A percentile compares a stretch with the other conserved stretches of the same genome.
Conservation (phyloP, 2,329 filamentous ascomycete genomes). For the Purpureocillium lavendulum region DNA sequence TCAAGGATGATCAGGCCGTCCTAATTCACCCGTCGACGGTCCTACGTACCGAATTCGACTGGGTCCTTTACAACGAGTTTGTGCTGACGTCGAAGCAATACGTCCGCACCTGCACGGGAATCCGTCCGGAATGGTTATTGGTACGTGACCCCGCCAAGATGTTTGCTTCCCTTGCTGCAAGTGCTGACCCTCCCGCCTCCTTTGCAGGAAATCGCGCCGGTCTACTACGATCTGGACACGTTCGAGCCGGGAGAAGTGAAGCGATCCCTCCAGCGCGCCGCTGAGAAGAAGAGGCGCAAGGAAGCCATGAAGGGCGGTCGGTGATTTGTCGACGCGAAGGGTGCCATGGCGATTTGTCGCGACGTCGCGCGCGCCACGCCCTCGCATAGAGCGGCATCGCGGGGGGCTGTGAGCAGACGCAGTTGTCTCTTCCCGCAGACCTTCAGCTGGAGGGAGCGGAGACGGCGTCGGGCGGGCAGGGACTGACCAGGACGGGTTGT, state of each 20-base stretch:
- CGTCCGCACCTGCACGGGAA: conserved; percentile 84
- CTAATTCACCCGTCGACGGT: conserved; percentile 91
- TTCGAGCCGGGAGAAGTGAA: conserved; percentile 87
- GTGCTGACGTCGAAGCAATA: conserved; percentile 98
- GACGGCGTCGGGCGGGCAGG: too few species aligned
- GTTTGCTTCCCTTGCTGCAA: not conserved
- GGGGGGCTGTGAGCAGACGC: too few species aligned
- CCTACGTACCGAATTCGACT: conserved; percentile 80
- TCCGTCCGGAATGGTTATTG: conserved; percentile 90
- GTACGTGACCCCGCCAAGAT: conserved; percentile 39
- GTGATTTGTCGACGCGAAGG: conserved; percentile 13
- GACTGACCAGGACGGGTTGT: too few species aligned
- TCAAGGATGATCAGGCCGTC: conserved; percentile 94
- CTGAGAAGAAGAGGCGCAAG: conserved; percentile 53
- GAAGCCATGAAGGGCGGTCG: conserved; percentile 45
- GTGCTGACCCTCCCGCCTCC: conserved; percentile 1
- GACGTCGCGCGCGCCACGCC: too few species aligned
- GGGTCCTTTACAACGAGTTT: conserved; percentile 98
- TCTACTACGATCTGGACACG: conserved; percentile 77
- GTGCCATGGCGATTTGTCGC: too few species aligned
- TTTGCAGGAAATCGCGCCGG: conserved; percentile 76
- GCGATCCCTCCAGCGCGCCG: conserved; percentile 49
- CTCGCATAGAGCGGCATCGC: too few species aligned
- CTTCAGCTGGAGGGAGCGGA: not conserved
- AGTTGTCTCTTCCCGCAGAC: not conserved